These are phyloP conservation scores for Scedosporium minutisporum DNA, from an alignment of 2,329 filamentous ascomycete species.

Conservation along the genomic window DNA sequence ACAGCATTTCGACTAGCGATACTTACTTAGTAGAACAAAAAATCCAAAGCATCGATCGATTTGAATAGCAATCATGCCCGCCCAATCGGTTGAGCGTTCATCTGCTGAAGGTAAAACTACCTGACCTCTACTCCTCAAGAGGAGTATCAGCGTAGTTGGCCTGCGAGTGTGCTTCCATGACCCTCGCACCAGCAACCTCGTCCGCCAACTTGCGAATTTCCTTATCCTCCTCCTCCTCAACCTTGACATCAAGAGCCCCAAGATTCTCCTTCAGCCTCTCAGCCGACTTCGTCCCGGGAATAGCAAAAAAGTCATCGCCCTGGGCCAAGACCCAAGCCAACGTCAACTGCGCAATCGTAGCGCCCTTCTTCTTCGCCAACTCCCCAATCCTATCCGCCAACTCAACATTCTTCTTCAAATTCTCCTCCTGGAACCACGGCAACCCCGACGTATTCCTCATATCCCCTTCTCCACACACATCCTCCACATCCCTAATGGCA, in stretches of 20 bases:
- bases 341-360: constrained; percentile 46
- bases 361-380: constrained; percentile 42
- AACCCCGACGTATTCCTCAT: constrained; percentile 10
- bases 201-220: constrained; percentile 14
- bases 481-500: constrained; percentile 30
- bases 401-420: constrained; percentile 38
- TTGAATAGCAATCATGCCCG: too few species aligned
- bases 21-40: too few species aligned
- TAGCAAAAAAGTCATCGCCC: constrained; percentile 51
- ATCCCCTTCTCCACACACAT: constrained; percentile 26
- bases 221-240: constrained; percentile 24
- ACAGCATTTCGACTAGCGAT: too few species aligned
- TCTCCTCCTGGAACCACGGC: constrained; percentile 16
- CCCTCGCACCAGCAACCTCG: background rate
- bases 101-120: too few species aligned
- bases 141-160: background rate
- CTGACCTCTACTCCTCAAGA: background rate
- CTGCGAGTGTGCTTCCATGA: background rate
- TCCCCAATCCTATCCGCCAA: constrained; percentile 39
- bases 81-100: too few species aligned
- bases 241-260: constrained; percentile 19
- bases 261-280: constrained; percentile 38
- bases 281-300: constrained; percentile 38
- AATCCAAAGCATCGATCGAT: too few species aligned
- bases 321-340: constrained; percentile 56